These are phyloP conservation scores for Ophiorrhiza pumila DNA, from an alignment of 257 asterid species.

Conservation along the genomic window DNA sequence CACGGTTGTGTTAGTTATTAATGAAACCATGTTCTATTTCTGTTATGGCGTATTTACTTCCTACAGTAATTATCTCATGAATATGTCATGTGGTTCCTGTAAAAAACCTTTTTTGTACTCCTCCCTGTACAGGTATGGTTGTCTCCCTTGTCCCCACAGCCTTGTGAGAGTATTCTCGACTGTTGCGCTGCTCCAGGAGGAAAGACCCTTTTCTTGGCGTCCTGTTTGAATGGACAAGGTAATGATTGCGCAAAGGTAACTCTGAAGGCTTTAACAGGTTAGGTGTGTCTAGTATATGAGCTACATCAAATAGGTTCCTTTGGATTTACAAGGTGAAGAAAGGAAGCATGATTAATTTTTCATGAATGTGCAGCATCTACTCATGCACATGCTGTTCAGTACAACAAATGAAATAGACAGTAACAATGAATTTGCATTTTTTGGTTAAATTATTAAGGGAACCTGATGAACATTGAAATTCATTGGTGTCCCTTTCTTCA, in stretches of 20 bases:
- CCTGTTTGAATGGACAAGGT: slow-evolving; percentile 76
- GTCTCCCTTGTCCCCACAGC: slow-evolving; percentile 71
- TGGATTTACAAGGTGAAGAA: not conserved
- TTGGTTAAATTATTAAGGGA: not conserved
- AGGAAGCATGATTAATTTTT: not conserved
- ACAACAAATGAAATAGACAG: not conserved
- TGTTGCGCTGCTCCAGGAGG: slow-evolving; percentile 99
- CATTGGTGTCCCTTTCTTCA: not conserved
- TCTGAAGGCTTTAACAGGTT: not conserved
- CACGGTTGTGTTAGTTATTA: too few relatives aligned
- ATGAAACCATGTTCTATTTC: not conserved
- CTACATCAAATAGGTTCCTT: not conserved
- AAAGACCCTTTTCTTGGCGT: slow-evolving; percentile 91
- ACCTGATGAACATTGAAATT: not conserved
- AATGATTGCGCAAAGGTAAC: slow-evolving; percentile 1
- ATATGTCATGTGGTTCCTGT: not conserved
- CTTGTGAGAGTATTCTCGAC: slow-evolving; percentile 84
- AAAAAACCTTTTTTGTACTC: not conserved
- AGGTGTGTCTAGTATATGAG: not conserved
- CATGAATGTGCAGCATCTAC: not conserved
- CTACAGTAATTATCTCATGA: not conserved
- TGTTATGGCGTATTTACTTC: not conserved
- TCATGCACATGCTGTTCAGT: not conserved
- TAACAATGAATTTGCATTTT: not conserved
- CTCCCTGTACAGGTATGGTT: slow-evolving; percentile 69